Base-by-base conservation (phyloP, 2,329 filamentous ascomycete species). In the Fusarium sp. region DNA sequence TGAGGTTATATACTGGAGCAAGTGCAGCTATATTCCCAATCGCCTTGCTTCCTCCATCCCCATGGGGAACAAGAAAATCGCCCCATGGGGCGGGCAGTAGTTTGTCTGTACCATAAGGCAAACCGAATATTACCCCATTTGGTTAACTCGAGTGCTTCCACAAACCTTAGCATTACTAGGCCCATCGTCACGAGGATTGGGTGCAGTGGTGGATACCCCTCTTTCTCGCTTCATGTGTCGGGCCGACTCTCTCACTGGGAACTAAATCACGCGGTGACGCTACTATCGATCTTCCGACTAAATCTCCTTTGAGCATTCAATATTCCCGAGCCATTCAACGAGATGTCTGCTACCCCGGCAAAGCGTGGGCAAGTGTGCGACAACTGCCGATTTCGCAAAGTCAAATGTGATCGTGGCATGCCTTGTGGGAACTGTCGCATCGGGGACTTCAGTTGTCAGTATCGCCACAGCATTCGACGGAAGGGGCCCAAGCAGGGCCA, bases 371-470 rank as follows among this genome's bases (percentile, higher is more conserved):
- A 76, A 46, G 74, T 75, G 8, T 77, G 75, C 61, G 75, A 77
- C 45, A 77, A 73, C 57, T 77, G 75, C 40, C 75, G 75, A 40
- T 77, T 73, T 45, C 72, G 77, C 54, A 79, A 79, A 56, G 75
- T 77, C 51, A 79, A 77, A 55, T 79, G 77, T 52, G 76, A 79
- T 57, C 75, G 77, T 14, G 74, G 70, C 4, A 44, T 71, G 26
- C 77, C 76, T 9, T 77, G 76, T 51, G 72, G 64, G 56, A 76
- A 74, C 46, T 78, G 76, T 67, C 57, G 70, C 51, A 52, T 66
- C 28, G 69, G 69, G 5, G 62, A 70, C n/a, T 65, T 77, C 47
- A 71, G 57, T 26, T 78, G 76, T 40, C 71, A 73, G 28, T 78
- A 78, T 54, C 67, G 72, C n/a, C 75, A 78, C 57, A 73, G 65